Conservation (phyloP, 495 filamentous ascomycete genomes). For the Tuber brumale region DNA sequence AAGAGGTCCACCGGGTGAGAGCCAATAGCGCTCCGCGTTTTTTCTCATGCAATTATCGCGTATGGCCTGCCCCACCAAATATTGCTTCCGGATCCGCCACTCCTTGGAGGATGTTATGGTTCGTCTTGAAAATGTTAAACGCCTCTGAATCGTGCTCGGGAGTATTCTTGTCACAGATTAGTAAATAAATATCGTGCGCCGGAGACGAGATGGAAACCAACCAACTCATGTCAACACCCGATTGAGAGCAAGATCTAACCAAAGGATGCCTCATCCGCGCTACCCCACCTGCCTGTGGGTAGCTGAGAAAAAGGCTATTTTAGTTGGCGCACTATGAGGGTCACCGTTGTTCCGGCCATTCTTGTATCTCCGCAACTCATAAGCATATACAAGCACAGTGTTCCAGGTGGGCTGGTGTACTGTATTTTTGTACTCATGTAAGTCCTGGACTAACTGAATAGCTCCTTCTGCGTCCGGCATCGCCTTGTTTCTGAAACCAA, state of each 20-base stretch:
- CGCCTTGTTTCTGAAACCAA: slow-evolving; percentile 46
- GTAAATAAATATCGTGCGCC: too few relatives aligned
- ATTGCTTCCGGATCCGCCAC: slow-evolving; percentile 61
- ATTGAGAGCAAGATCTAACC: slow-evolving; percentile 58
- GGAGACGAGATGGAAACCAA: too few relatives aligned
- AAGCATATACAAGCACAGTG: slow-evolving; percentile 60
- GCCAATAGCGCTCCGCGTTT: slow-evolving; percentile 74
- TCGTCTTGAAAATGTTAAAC: slow-evolving; percentile 80
- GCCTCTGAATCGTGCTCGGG: slow-evolving; percentile 77
- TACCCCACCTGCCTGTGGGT: slow-evolving; percentile 69
- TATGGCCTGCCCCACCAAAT: slow-evolving; percentile 47
- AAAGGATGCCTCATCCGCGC: slow-evolving; percentile 83
- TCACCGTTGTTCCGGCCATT: slow-evolving; percentile 63
- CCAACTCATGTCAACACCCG: slow-evolving; percentile 50
- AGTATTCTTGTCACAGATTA: slow-evolving; percentile 58
- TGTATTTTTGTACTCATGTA: slow-evolving; percentile 59
- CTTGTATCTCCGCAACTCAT: slow-evolving; percentile 57
- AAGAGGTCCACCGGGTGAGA: slow-evolving; percentile 61
- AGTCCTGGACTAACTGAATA: slow-evolving; percentile 48
- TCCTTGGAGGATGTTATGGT: slow-evolving; percentile 88
- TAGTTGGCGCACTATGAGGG: slow-evolving; percentile 74
- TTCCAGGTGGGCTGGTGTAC: slow-evolving; percentile 61
- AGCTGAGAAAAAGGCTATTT: too few relatives aligned
- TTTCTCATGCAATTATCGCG: slow-evolving; percentile 66
- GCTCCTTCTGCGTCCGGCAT: slow-evolving; percentile 57